These are phyloP conservation scores for Alternaria tenuissima DNA, from an alignment of 2,329 filamentous ascomycete species.

Conservation along the genomic window DNA sequence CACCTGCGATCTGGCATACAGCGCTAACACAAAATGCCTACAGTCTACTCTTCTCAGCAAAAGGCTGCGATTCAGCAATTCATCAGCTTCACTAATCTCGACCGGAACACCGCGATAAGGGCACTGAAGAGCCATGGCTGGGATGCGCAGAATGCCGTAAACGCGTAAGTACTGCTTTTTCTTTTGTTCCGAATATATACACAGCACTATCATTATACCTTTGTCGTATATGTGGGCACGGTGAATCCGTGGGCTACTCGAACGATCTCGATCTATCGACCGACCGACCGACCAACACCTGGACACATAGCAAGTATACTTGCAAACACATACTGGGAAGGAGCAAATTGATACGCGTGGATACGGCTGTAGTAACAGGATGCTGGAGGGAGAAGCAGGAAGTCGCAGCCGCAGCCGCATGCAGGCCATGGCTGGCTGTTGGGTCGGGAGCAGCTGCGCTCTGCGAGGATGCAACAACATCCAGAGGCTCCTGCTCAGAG, in stretches of 20 bases:
- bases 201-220: background rate
- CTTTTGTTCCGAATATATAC: conserved; percentile 1
- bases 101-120: conserved; percentile 56
- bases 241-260: background rate
- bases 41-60: conserved; percentile 57
- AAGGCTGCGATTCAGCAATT: conserved; percentile 58
- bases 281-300: conserved; percentile 5
- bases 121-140: conserved; percentile 57
- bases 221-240: background rate
- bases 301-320: background rate
- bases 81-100: conserved; percentile 54
- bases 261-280: conserved; percentile 5
- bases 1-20: conserved; percentile 1
- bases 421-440: background rate
- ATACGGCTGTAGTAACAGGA: background rate
- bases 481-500: background rate
- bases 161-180: conserved; percentile 53
- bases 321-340: background rate
- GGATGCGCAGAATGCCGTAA: conserved; percentile 56
- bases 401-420: background rate
- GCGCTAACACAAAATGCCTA: conserved; percentile 53
- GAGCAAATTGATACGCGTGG: background rate
- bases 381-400: background rate
- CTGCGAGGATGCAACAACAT: background rate
- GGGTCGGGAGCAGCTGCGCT: background rate